These are phyloP conservation scores for Exophiala dermatitidis DNA, from an alignment of 2,329 filamentous ascomycete species.

Conservation along the genomic window DNA sequence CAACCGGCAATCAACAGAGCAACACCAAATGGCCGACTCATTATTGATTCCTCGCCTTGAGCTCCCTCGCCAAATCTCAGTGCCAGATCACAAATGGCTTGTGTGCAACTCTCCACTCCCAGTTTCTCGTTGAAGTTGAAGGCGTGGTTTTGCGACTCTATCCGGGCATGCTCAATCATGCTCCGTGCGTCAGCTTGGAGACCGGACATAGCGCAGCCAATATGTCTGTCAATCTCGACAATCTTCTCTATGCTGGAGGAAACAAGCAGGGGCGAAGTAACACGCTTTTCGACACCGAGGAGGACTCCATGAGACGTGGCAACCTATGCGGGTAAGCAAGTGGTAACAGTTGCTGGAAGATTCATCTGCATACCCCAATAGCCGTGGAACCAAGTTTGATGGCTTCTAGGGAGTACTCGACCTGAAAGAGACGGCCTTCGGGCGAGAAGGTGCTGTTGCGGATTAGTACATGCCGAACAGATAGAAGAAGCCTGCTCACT, in stretches of 20 bases:
- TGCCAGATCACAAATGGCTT: constrained; percentile 96
- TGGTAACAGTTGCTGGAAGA: neutral
- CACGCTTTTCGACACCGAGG: constrained; percentile 96
- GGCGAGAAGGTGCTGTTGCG: constrained; percentile 86
- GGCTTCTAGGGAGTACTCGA: constrained; percentile 99
- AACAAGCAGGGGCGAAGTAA: constrained; percentile 94
- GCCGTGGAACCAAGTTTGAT: constrained; percentile 99
- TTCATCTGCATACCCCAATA: constrained; percentile 62
- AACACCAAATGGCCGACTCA: constrained; percentile 95
- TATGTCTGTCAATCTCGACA: constrained; percentile 97
- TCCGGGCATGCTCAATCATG: constrained; percentile 96
- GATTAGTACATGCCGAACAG: constrained; percentile 23
- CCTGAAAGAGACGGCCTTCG: constrained; percentile 98
- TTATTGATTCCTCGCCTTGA: constrained; percentile 96
- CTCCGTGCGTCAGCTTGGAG: constrained; percentile 94
- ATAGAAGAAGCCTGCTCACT: constrained; percentile 51
- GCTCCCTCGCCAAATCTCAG: constrained; percentile 95
- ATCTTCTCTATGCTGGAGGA: constrained; percentile 99
- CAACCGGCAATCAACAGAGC: constrained; percentile 93
- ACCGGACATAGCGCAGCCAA: constrained; percentile 97
- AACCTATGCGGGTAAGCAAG: constrained; percentile 44
- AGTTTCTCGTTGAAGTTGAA: constrained; percentile 98
- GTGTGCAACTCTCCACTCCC: constrained; percentile 93
- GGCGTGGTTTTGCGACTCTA: constrained; percentile 92
- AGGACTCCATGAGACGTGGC: constrained; percentile 92